These are phyloP conservation scores for Dimargaris cristalligena DNA, from an alignment of 192 early-diverging fungal species.

Conservation along the genomic window DNA sequence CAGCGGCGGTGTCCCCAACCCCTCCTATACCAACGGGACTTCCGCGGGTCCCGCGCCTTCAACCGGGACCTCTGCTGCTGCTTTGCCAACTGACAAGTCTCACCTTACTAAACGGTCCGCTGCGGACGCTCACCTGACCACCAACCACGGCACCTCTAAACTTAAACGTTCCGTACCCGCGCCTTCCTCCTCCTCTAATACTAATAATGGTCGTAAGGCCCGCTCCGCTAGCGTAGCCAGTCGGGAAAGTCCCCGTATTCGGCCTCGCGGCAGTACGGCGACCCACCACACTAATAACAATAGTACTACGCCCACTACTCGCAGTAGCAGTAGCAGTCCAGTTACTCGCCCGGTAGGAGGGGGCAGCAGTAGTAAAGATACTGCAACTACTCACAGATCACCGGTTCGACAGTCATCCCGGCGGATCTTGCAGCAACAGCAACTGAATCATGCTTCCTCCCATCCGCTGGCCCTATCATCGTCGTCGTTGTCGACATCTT, in stretches of 20 bases:
- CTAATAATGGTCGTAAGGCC: neutral
- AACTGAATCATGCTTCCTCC: neutral
- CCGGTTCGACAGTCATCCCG: neutral
- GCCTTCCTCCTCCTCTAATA: neutral
- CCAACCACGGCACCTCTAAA: constrained; percentile 10
- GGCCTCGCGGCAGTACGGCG: neutral
- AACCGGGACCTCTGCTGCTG: constrained; percentile 10
- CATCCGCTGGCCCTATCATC: neutral
- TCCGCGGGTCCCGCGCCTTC: constrained; percentile 7
- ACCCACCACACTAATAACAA: neutral
- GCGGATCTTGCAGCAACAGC: neutral
- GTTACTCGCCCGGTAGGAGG: neutral
- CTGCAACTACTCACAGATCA: neutral
- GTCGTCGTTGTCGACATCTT: neutral
- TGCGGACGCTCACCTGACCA: neutral
- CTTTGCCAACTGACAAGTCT: constrained; percentile 4
- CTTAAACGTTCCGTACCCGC: constrained; percentile 6
- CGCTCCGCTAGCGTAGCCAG: constrained; percentile 2
- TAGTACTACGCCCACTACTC: neutral
- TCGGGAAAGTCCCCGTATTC: constrained; percentile 3
- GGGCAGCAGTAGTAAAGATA: neutral
- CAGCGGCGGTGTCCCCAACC: neutral
- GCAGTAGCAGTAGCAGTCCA: neutral
- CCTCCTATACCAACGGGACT: constrained; percentile 12
- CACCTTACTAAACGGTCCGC: constrained; percentile 7